These are phyloP conservation scores for Lumnitzera racemosa DNA, from an alignment of 345 rosid species.

Conservation along the genomic window DNA sequence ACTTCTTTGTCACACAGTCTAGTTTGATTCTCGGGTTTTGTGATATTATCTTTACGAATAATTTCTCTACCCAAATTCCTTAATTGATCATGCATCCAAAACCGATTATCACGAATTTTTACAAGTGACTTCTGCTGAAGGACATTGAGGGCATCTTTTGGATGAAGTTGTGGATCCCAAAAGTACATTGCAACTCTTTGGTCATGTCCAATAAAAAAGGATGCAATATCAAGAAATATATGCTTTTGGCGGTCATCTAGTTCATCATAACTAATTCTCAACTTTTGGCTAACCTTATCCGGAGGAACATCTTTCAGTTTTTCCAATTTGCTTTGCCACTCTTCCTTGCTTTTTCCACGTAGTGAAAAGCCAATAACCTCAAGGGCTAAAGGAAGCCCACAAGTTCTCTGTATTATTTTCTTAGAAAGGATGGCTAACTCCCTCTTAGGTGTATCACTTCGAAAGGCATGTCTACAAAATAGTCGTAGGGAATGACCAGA, in stretches of 20 bases:
- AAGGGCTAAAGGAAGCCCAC: slow-evolving; percentile 10
- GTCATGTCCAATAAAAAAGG: slow-evolving; percentile 7
- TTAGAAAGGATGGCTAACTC: background rate
- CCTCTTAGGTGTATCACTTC: background rate
- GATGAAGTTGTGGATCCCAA: background rate
- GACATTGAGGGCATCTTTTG: background rate
- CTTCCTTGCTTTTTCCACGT: background rate
- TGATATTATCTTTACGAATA: background rate
- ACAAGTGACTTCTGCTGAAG: background rate
- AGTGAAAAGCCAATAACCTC: slow-evolving; percentile 3
- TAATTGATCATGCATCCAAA: slow-evolving; percentile 10
- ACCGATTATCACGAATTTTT: background rate
- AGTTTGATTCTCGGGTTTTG: background rate
- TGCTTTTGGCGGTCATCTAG: background rate
- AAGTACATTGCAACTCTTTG: background rate
- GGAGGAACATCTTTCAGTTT: background rate
- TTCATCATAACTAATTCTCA: slow-evolving; percentile 8
- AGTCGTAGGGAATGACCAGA: slow-evolving; percentile 1
- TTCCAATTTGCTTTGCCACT: slow-evolving; percentile 3
- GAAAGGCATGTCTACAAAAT: slow-evolving; percentile 4
- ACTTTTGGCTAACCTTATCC: background rate
- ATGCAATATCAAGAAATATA: slow-evolving; percentile 12
- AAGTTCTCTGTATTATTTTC: background rate
- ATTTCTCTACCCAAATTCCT: slow-evolving; percentile 8
- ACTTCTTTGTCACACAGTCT: background rate